A percentile compares a stretch with the other conserved stretches of the same genome.
Conservation (phyloP, 352 stramenopile species). For the Globisporangium ultimum region DNA sequence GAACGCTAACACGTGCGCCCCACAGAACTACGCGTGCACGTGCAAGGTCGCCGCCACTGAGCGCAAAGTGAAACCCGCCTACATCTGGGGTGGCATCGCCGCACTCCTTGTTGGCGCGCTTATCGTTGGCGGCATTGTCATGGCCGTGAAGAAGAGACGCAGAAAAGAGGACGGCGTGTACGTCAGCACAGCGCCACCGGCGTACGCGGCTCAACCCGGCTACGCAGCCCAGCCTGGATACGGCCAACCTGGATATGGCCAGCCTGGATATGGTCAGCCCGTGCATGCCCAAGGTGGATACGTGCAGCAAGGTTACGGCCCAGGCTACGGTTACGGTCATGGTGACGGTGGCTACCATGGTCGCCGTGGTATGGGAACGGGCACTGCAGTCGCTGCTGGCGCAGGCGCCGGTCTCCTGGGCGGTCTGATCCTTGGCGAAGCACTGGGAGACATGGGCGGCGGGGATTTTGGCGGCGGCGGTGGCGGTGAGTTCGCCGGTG, state of each 20-base stretch:
- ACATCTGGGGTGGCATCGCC: constrained; percentile 23
- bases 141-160: constrained; percentile 34
- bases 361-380: constrained; percentile 32
- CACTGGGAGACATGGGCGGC: constrained; percentile 31
- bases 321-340: constrained; percentile 1
- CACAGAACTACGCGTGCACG: constrained; percentile 35
- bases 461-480: constrained; percentile 18
- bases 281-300: constrained; percentile 12
- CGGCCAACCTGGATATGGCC: constrained; percentile 22
- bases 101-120: constrained; percentile 27
- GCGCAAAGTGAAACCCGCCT: constrained; percentile 13
- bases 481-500: constrained; percentile 9
- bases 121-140: constrained; percentile 27
- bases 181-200: constrained; percentile 2
- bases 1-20: constrained; percentile 23
- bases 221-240: constrained; percentile 16
- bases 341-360: constrained; percentile 14
- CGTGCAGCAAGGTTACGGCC: constrained; percentile 17
- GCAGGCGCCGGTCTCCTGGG: constrained; percentile 35
- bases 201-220: constrained; percentile 9
- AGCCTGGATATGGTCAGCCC: constrained; percentile 12
- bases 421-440: constrained; percentile 34
- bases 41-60: constrained; percentile 13
- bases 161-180: constrained; percentile 13
- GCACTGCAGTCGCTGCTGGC: constrained; percentile 29